A percentile compares a stretch with the other conserved stretches of the same genome.
Evolutionary conservation across 805 yeast species (phyloP).

Genomic region (Hyphopichia homilentoma): DNA sequence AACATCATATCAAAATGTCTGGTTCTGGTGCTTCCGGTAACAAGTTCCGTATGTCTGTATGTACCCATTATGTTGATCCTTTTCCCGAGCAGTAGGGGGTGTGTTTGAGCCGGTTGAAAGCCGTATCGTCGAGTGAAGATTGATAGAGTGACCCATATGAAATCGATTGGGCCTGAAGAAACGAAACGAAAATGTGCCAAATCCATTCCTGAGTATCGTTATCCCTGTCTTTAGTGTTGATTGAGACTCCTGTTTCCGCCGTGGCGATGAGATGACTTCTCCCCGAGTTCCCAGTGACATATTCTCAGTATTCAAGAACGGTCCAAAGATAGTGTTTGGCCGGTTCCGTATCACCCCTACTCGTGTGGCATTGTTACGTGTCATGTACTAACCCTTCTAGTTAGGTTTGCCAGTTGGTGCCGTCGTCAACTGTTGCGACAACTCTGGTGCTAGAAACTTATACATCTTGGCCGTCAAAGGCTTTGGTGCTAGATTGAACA

Average conservation of each 20-base stretch:
- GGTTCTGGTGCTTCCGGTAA: constrained; percentile 98
- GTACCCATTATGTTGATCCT: constrained; percentile 31
- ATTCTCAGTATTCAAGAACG: too few species aligned
- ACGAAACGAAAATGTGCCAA: background rate
- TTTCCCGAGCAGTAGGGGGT: constrained; percentile 1
- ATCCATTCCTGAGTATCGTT: background rate
- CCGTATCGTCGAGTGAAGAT: too few species aligned
- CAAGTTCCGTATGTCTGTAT: constrained; percentile 99
- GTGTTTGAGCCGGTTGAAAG: too few species aligned
- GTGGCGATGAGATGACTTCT: too few species aligned
- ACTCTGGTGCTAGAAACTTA: constrained; percentile 99
- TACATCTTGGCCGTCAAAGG: constrained; percentile 99
- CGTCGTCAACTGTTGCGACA: constrained; percentile 99
- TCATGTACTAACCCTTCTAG: too few species aligned
- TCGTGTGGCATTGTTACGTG: too few species aligned
- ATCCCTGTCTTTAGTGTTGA: too few species aligned
- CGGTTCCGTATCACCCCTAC: too few species aligned
- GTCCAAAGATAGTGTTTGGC: too few species aligned
- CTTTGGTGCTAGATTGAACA: constrained; percentile 98
- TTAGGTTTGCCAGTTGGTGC: constrained; percentile 99
- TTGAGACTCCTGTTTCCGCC: too few species aligned
- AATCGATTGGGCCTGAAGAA: background rate
- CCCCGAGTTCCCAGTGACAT: too few species aligned
- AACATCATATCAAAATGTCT: constrained; percentile 56
- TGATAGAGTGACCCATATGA: too few species aligned